Base-by-base conservation (phyloP, 768 basidiomycete species). In the Suillus brevipes region DNA sequence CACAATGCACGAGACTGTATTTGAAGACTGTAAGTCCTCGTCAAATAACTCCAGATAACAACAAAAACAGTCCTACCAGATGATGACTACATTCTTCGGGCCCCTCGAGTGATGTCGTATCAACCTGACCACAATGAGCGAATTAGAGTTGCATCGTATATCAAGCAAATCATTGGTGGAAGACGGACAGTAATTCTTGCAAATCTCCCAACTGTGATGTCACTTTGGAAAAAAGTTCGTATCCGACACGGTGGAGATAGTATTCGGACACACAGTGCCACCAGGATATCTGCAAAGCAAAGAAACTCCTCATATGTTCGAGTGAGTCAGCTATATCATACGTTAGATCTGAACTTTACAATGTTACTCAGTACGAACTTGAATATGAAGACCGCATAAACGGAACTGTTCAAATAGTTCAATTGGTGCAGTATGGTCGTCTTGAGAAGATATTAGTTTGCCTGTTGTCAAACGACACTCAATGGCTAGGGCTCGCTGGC, bases 241-340 rank as follows among this genome's bases (percentile, higher is more conserved):
- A 71, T 78, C 25, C 40, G 62, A 9, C 63, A 68, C 40, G 68
- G 73, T 9, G 73, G 77, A 3, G 76, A 77, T 49, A 38, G 55
- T 5, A 74, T 78, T 42, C 43, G 69, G 14, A 61, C 43, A 1
- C 31, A 36, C 1, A 23, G 9, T 61, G 64, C 34, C 37, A 61
- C 28, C 63, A 61, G 36, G 23, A 45, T 8, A 20, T 1, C 34
- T 42, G 23, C 43, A 63, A 47, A 40, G 45, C 52, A 72, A 42
- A 61, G 72, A 53, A 66, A 52, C 9, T 68, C 38, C 16, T 40
- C 42, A 3, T 61, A 40, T 47, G 42, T 61, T 37, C 23, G 23
- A 47, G 60, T 47, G 34, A 58, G 57, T 36, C n/a, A 8, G 68
- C 16, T 71, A 59, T 63, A 66, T 60, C 9, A 62, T 45, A 45